These are phyloP conservation scores for Penicillium palitans DNA, from an alignment of 2,329 filamentous ascomycete species.

Conservation along the genomic window DNA sequence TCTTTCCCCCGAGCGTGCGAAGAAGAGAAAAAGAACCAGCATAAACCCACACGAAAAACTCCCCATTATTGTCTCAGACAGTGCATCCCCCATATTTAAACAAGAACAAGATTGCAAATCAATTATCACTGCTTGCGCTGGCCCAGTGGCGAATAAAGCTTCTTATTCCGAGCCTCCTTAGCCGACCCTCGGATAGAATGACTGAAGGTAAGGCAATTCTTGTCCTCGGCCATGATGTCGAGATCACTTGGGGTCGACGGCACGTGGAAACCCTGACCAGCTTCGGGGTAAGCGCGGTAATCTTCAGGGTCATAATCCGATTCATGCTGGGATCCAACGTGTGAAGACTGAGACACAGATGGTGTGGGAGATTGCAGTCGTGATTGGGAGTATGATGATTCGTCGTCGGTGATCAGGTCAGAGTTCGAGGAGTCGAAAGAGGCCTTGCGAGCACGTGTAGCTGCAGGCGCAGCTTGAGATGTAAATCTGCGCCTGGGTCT, in stretches of 20 bases:
- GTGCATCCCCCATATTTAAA: neutral
- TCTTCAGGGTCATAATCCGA: slow-evolving; percentile 52
- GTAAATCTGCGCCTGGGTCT: neutral
- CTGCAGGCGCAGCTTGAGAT: neutral
- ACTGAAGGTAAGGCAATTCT: slow-evolving; percentile 57
- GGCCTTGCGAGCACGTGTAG: slow-evolving; percentile 1
- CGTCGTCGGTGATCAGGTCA: slow-evolving; percentile 2
- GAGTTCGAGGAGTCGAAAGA: slow-evolving; percentile 4
- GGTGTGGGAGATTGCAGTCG: slow-evolving; percentile 10
- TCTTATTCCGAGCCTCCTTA: neutral
- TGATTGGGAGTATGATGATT: slow-evolving; percentile 4
- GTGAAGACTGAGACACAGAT: slow-evolving; percentile 29
- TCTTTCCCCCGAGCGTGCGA: neutral
- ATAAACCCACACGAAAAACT: neutral
- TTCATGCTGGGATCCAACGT: slow-evolving; percentile 35
- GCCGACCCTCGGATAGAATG: slow-evolving; percentile 34
- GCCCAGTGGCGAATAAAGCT: neutral
- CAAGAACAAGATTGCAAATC: neutral
- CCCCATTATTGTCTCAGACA: neutral
- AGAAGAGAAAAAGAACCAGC: neutral
- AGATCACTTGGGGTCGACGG: slow-evolving; percentile 60
- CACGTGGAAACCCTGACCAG: slow-evolving; percentile 62
- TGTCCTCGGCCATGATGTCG: slow-evolving; percentile 63
- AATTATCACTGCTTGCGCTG: neutral
- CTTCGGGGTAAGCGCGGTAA: slow-evolving; percentile 62